These are phyloP conservation scores for Penstemon newberryi DNA, from an alignment of 257 asterid genomes.

Conservation along the genomic window DNA sequence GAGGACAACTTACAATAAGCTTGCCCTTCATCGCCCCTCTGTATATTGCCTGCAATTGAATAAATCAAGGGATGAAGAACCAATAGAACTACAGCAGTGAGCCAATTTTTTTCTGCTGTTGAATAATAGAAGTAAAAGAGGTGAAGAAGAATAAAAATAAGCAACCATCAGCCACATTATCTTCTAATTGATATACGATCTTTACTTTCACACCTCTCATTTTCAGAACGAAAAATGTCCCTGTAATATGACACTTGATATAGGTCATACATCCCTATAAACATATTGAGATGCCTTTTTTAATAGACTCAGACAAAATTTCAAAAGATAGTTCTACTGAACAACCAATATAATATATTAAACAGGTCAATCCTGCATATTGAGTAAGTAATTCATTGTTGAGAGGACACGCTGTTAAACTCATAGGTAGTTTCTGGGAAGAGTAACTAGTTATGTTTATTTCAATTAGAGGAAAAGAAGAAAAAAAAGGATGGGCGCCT, in stretches of 20 bases:
- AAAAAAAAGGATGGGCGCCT: background rate
- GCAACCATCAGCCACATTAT: background rate
- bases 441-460: background rate
- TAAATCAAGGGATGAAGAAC: background rate
- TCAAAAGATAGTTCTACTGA: background rate
- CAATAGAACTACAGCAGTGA: background rate
- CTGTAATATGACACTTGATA: conserved; percentile 1
- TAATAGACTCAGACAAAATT: background rate
- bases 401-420: background rate
- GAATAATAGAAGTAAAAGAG: too few species aligned
- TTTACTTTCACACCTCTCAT: background rate
- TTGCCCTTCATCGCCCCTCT: conserved; percentile 97
- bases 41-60: conserved; percentile 70
- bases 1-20: conserved; percentile 82
- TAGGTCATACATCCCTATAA: background rate
- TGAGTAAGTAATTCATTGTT: background rate
- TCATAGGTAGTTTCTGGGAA: background rate
- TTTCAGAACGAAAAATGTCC: background rate
- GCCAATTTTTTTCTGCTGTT: background rate
- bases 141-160: background rate
- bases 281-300: background rate
- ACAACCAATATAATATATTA: background rate
- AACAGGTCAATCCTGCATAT: background rate
- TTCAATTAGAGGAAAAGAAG: background rate
- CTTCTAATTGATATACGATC: background rate